A percentile compares a stretch with the other conserved stretches of the same genome.
Conservation (phyloP, 495 filamentous ascomycete genomes). For the Pyrenula massariospora region DNA sequence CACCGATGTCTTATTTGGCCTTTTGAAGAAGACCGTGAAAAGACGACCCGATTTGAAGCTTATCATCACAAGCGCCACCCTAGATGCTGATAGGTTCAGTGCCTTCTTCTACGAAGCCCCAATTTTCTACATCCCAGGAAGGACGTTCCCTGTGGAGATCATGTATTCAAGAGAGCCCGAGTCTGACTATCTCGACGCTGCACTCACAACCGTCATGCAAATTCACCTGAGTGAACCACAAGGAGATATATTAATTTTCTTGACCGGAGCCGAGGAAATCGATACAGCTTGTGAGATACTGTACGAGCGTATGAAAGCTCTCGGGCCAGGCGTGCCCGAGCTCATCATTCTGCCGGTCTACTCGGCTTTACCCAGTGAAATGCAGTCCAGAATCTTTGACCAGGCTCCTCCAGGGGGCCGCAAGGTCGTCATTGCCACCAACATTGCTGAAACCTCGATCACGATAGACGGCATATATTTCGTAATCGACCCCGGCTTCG, state of each 20-base stretch:
- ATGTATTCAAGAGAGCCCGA: constrained; percentile 92
- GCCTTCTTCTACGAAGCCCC: constrained; percentile 89
- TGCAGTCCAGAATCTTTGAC: constrained; percentile 91
- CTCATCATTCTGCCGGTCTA: constrained; percentile 92
- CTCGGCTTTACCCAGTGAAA: constrained; percentile 80
- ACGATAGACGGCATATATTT: constrained; percentile 98
- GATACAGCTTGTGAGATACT: constrained; percentile 88
- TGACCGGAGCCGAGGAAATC: constrained; percentile 97
- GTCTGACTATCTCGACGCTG: constrained; percentile 92
- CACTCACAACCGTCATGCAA: constrained; percentile 92
- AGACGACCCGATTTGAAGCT: constrained; percentile 77
- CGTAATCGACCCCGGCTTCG: constrained; percentile 93
- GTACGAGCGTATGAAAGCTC: constrained; percentile 90
- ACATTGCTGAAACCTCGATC: constrained; percentile 96
- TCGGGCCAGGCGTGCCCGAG: constrained; percentile 85
- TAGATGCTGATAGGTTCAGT: constrained; percentile 96
- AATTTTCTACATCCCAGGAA: constrained; percentile 91
- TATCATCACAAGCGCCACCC: constrained; percentile 90
- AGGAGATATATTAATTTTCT: constrained; percentile 90
- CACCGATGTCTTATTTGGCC: constrained; percentile 87
- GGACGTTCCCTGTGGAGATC: constrained; percentile 90
- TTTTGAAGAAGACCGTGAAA: constrained; percentile 90
- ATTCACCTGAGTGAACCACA: constrained; percentile 86
- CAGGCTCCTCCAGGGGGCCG: constrained; percentile 77
- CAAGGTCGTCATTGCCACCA: constrained; percentile 96